Evolutionary conservation across 1,139 yeast genomes (phyloP), one percentile per base, ranked within the genome.

Genomic region (Nakaseomyces nivariensis): DNA sequence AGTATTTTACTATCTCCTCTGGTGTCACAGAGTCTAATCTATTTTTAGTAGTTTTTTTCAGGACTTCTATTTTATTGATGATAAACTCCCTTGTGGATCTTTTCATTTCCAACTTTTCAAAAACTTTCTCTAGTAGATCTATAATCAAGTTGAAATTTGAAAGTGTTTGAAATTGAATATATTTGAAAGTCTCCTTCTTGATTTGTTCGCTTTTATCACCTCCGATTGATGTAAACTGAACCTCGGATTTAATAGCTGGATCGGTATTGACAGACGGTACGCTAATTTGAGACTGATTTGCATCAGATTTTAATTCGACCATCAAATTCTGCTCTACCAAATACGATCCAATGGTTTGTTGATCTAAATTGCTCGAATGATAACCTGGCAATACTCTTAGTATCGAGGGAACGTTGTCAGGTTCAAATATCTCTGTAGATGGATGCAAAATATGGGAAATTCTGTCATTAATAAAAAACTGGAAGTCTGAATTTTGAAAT

Each of bases 91-190:
- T 57, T 10, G 62, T 59, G 9, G 62, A 53, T 32, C 55, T 55
- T 43, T 59, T 61, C 48, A 63, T 59, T 25, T 63, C 59, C 13
- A 62, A 48, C 43, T 56, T 58, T 26, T 57, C 57, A 45, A 62
- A 62, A 6, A 62, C 53, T 24, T 56, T 58, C 10, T 59, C 48
- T 10, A 63, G 47, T 4, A 57, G 49, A 7, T 50, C 47, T 7
- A 60, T 45, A 7, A 63, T 50, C 6, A 56, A 47, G 33, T 62
- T 58, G 38, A 61, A 58, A 49, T 60, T 62, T 1, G 63, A 50
- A 3, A 57, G 40, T 4, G 66, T 60, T 51, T 62, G 66, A 48
- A 54, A 59, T 46, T 61, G 63, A 25, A 62, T 58, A 41, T 57
- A 58, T 46, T 59, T 58, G 38, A 59, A 55, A 29, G 58, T 56